Evolutionary conservation across 371 early-diverging fungal genomes (phyloP).

Genomic region (Haplosporangium sp.): DNA sequence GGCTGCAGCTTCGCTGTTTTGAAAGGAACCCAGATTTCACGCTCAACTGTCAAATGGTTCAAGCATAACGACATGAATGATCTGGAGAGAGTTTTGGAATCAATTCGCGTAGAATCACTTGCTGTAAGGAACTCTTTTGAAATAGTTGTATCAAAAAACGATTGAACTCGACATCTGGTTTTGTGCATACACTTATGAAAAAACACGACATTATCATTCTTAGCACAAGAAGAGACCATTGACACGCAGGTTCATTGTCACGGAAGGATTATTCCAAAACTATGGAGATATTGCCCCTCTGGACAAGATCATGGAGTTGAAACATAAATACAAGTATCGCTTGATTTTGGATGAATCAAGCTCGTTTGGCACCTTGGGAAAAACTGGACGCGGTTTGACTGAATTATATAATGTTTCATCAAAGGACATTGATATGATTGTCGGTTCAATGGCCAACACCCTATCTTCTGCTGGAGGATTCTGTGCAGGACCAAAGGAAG

Average conservation of each 20-base stretch:
- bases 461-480: conserved; percentile 96
- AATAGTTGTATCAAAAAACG: neutral
- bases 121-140: conserved; percentile 41
- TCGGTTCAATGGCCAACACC: conserved; percentile 91
- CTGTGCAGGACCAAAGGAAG: conserved; percentile 90
- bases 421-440: conserved; percentile 92
- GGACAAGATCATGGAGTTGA: conserved; percentile 86
- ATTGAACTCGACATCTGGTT: too few species aligned
- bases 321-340: conserved; percentile 96
- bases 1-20: conserved; percentile 90
- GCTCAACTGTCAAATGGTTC: conserved; percentile 90
- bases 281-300: conserved; percentile 94
- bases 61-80: conserved; percentile 98
- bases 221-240: conserved; percentile 81
- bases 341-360: conserved; percentile 97
- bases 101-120: conserved; percentile 73
- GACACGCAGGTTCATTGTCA: conserved; percentile 94
- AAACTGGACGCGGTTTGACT: conserved; percentile 90
- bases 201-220: neutral
- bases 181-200: too few species aligned
- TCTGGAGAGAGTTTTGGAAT: conserved; percentile 87
- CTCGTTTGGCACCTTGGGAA: conserved; percentile 95
- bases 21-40: conserved; percentile 92
- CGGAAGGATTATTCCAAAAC: conserved; percentile 96
- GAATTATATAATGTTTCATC: conserved; percentile 84